A percentile compares a stretch with the other conserved stretches of the same genome.
Evolutionary conservation across 2,329 filamentous ascomycete species (phyloP).

Genomic region (Pleurostoma richardsiae): DNA sequence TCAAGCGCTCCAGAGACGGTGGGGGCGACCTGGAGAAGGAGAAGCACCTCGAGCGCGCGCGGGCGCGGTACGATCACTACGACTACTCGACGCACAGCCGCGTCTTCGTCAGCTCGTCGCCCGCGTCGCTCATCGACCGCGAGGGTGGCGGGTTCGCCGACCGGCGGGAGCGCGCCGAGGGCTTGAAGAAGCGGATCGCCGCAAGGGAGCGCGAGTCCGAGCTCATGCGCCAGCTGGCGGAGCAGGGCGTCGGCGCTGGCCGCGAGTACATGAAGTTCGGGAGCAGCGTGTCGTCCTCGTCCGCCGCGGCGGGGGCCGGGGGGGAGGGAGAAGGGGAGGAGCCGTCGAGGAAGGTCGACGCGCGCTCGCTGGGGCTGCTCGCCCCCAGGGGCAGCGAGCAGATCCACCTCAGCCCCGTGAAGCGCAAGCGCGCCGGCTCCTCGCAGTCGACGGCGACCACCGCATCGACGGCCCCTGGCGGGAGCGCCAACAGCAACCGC

Average conservation of each 20-base stretch:
- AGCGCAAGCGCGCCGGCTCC: constrained; percentile 55
- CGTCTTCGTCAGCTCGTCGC: constrained; percentile 49
- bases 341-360: constrained; percentile 28
- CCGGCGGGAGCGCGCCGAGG: constrained; percentile 58
- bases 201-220: constrained; percentile 68
- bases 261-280: constrained; percentile 61
- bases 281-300: constrained; percentile 4
- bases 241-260: constrained; percentile 60
- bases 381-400: constrained; percentile 30
- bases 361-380: constrained; percentile 37
- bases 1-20: constrained; percentile 13
- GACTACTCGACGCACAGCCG: constrained; percentile 54
- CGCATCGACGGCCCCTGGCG: constrained; percentile 9
- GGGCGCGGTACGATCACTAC: constrained; percentile 34
- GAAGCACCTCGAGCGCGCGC: constrained; percentile 19
- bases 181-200: constrained; percentile 58
- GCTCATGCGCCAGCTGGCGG: constrained; percentile 62
- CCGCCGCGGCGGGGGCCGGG: neutral
- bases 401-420: constrained; percentile 54
- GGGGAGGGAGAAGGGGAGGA: constrained; percentile 3
- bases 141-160: constrained; percentile 33
- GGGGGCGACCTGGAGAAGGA: constrained; percentile 15
- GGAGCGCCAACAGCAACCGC: constrained; percentile 12
- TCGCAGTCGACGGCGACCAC: constrained; percentile 28
- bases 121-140: constrained; percentile 61